Evolutionary conservation across 345 rosid genomes (phyloP).

Genomic region (sweet orange (Citrus sinensis)): DVS_A1.0 CM039163.1:26258501-26259000

Average conservation of each 20-base stretch:
- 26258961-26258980: not conserved
- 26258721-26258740: constrained; percentile 60
- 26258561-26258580: not conserved
- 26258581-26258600: not conserved
- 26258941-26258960: not conserved
- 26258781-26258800: constrained; percentile 61
- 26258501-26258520: not conserved
- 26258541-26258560: not conserved
- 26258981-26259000: not conserved
- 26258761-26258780: constrained; percentile 47
- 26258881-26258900: constrained; percentile 9
- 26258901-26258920: not conserved
- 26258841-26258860: not conserved
- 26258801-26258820: constrained; percentile 38
- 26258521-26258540: not conserved
- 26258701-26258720: constrained; percentile 61
- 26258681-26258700: constrained; percentile 56
- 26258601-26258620: not conserved
- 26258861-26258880: not conserved
- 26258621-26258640: not conserved
- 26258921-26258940: constrained; percentile 4
- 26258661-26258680: constrained; percentile 25
- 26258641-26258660: constrained; percentile 17
- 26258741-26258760: constrained; percentile 70
- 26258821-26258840: constrained; percentile 2